These are phyloP conservation scores for Ceratocystiopsis minuta DNA, from an alignment of 2,329 filamentous ascomycete species.

Conservation along the genomic window DNA sequence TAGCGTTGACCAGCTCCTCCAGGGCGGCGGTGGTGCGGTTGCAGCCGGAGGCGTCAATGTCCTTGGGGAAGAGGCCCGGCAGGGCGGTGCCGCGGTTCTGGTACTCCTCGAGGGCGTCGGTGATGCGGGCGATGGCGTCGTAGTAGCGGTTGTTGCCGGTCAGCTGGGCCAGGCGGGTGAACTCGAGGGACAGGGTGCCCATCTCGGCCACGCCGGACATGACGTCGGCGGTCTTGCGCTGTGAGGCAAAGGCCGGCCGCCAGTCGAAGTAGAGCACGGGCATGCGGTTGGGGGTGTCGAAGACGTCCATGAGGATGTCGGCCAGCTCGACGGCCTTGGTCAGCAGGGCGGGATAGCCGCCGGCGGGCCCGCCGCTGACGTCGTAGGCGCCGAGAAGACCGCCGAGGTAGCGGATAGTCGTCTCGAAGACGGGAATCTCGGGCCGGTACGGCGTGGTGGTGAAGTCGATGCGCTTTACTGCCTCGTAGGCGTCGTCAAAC, in stretches of 20 bases:
- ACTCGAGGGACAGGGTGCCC: constrained; percentile 70
- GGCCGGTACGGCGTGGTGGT: constrained; percentile 42
- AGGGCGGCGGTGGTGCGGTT: constrained; percentile 31
- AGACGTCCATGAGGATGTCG: constrained; percentile 63
- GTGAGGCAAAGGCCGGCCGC: constrained; percentile 45
- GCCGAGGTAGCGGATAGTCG: constrained; percentile 78
- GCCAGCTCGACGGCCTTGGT: constrained; percentile 65
- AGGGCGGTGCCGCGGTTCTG: constrained; percentile 52
- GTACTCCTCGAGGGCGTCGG: constrained; percentile 56
- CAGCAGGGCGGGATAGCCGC: constrained; percentile 46
- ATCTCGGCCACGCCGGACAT: constrained; percentile 49
- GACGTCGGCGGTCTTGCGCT: constrained; percentile 42
- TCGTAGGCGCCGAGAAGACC: constrained; percentile 77
- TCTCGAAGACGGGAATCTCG: constrained; percentile 83
- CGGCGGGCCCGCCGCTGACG: constrained; percentile 44
- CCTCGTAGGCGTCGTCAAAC: constrained; percentile 59
- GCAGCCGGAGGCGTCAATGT: constrained; percentile 65
- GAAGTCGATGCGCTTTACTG: constrained; percentile 63
- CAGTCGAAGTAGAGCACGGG: constrained; percentile 66
- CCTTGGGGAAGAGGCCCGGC: constrained; percentile 64
- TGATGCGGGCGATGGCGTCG: constrained; percentile 74
- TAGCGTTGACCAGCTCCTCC: constrained; percentile 13
- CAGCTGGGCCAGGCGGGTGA: constrained; percentile 73
- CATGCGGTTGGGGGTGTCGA: constrained; percentile 91
- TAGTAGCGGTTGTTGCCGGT: constrained; percentile 72